A percentile compares a stretch with the other conserved stretches of the same genome.
Evolutionary conservation across 2,329 filamentous ascomycete species (phyloP).

Genomic region (Blastomyces emzantsi): DNA sequence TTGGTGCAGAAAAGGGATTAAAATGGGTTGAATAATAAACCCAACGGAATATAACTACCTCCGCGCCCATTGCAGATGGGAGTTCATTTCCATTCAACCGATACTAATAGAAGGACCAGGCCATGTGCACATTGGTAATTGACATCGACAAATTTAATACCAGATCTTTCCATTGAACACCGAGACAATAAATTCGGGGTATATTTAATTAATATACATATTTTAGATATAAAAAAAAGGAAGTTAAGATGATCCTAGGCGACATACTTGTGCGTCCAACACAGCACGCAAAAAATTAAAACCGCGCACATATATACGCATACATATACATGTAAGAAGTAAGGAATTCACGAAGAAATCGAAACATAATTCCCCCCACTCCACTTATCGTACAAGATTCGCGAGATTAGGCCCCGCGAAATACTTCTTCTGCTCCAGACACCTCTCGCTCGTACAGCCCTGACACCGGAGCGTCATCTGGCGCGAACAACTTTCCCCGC

Average conservation of each 20-base stretch:
- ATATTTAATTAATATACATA: background rate
- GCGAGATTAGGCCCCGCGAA: conserved; percentile 42
- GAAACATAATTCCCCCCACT: background rate
- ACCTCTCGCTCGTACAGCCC: conserved; percentile 83
- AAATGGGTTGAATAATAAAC: background rate
- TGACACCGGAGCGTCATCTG: conserved; percentile 92
- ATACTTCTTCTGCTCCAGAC: conserved; percentile 62
- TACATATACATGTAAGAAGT: background rate
- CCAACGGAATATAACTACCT: background rate
- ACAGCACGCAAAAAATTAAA: background rate
- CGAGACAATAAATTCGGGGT: background rate
- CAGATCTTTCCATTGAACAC: background rate
- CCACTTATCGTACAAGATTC: conserved; percentile 27
- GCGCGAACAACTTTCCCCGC: conserved; percentile 59
- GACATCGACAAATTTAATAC: background rate
- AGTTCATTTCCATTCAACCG: too few relatives aligned
- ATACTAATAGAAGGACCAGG: too few relatives aligned
- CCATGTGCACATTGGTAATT: background rate
- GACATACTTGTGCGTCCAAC: background rate
- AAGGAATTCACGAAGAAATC: background rate
- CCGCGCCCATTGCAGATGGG: too few relatives aligned
- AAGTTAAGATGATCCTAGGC: background rate
- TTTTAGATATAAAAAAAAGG: background rate
- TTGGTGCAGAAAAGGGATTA: background rate
- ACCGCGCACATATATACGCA: background rate